Percentiles rank a stretch among this genome's conserved stretches.
These are phyloP conservation scores for Nothophoma quercina DNA, from an alignment of 2,329 filamentous ascomycete species.

Conservation along the genomic window DNA sequence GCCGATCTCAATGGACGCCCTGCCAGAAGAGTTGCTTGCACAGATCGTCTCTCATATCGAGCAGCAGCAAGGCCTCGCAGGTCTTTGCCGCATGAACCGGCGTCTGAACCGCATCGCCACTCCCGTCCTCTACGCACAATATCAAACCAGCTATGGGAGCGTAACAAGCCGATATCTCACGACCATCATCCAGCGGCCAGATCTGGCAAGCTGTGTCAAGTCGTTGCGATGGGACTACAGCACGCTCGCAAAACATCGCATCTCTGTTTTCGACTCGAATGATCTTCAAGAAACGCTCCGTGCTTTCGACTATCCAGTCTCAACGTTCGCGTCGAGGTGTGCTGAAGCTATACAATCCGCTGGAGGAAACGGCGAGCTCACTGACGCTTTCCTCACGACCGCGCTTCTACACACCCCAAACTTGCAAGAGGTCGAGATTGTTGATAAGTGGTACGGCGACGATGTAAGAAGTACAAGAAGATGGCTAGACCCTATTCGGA, in stretches of 20 bases:
- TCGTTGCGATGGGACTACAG: conserved; percentile 14
- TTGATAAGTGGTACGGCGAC: conserved; percentile 19
- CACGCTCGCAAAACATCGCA: conserved; percentile 6
- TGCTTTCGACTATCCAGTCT: conserved; percentile 5
- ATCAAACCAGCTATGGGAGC: conserved; percentile 7
- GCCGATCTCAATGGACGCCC: background rate
- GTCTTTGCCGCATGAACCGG: conserved; percentile 10
- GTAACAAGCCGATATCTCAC: conserved; percentile 5
- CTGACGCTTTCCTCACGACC: conserved; percentile 8
- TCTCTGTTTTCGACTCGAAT: conserved; percentile 5
- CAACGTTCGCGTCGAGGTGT: conserved; percentile 3
- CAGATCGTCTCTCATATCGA: conserved; percentile 8
- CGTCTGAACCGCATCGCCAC: conserved; percentile 15
- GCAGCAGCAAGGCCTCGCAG: conserved; percentile 5
- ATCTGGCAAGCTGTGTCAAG: conserved; percentile 5
- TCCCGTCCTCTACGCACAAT: conserved; percentile 5
- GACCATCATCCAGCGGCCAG: conserved; percentile 4
- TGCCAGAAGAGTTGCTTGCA: conserved; percentile 9
- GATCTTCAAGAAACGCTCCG: conserved; percentile 10
- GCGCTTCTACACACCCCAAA: conserved; percentile 7
- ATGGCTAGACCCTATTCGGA: conserved; percentile 15
- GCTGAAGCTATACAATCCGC: background rate
- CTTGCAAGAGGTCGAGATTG: conserved; percentile 3
- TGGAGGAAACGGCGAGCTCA: conserved; percentile 9
- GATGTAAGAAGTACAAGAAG: conserved; percentile 6